Percentiles rank a stretch among this genome's conserved stretches.
phyloP scores from a whole-genome alignment of 2,329 filamentous ascomycete genomes.

The Ceratocystis cubensis region DNA sequence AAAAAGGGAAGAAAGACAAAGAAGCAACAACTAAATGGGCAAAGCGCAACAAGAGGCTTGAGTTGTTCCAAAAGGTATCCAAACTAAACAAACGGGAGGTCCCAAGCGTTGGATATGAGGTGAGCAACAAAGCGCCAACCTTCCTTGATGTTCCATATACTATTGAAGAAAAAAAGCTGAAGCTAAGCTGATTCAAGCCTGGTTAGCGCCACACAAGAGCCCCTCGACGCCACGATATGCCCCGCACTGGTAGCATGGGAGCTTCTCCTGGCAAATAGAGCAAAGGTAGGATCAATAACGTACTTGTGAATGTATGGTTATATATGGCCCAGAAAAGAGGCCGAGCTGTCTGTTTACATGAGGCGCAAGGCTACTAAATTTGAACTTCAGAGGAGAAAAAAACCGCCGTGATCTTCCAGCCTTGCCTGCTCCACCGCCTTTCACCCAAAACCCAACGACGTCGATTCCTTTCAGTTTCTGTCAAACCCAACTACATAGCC shows the following conservation, averaged over 20 bases:
- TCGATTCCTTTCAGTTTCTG: background rate
- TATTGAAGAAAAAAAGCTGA: conserved; percentile 12
- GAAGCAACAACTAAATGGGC: background rate
- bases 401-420: conserved; percentile 4
- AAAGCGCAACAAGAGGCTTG: background rate
- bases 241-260: conserved; percentile 6
- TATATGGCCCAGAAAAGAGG: background rate
- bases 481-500: background rate
- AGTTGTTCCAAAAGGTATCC: background rate
- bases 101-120: conserved; percentile 5
- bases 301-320: background rate
- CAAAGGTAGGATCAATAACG: background rate
- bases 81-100: conserved; percentile 4
- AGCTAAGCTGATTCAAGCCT: conserved; percentile 4
- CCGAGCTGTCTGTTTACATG: background rate
- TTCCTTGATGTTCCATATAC: conserved; percentile 4
- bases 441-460: background rate
- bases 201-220: conserved; percentile 2
- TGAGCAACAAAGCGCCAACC: conserved; percentile 5
- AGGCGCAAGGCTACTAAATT: conserved; percentile 15
- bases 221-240: conserved; percentile 17
- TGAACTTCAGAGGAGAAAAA: conserved; percentile 8
- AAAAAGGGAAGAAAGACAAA: conserved; percentile 7
- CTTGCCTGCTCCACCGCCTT: conserved; percentile 10
- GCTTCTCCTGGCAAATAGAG: background rate